A percentile compares a stretch with the other conserved stretches of the same genome.
These are phyloP conservation scores for Rubia tinctorum DNA, from an alignment of 305 asterid genomes.

Conservation along the genomic window DNA sequence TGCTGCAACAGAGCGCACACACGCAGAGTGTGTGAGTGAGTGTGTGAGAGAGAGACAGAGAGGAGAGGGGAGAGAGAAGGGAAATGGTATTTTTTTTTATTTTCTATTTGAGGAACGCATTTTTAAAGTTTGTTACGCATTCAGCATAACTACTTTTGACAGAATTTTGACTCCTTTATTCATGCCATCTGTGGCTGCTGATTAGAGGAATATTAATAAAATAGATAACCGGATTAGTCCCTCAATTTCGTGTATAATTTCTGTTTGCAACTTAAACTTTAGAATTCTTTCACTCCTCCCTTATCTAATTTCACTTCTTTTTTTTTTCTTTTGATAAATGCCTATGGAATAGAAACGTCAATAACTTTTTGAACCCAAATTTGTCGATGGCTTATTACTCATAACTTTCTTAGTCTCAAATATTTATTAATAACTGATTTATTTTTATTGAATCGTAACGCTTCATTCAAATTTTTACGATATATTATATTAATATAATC, in stretches of 20 bases:
- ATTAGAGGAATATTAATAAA: not conserved
- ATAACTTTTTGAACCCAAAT: not conserved
- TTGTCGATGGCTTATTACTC: not conserved
- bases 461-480: too few species aligned
- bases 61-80: constrained; percentile 8
- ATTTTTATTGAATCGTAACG: too few species aligned
- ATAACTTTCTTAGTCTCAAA: too few species aligned
- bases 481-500: too few species aligned
- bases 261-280: not conserved
- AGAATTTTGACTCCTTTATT: not conserved
- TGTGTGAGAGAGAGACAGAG: not conserved
- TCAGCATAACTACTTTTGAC: not conserved
- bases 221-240: not conserved
- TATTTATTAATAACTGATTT: too few species aligned
- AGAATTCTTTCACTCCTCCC: too few species aligned
- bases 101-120: not conserved
- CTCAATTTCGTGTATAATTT: not conserved
- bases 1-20: constrained; percentile 5
- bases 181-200: not conserved
- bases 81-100: constrained; percentile 3
- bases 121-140: not conserved
- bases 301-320: too few species aligned
- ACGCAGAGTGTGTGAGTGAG: not conserved
- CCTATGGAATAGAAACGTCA: not conserved
- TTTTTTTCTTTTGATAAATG: too few species aligned